Conservation (phyloP, 2,329 filamentous ascomycete species). For the Penicillium sp. region DNA sequence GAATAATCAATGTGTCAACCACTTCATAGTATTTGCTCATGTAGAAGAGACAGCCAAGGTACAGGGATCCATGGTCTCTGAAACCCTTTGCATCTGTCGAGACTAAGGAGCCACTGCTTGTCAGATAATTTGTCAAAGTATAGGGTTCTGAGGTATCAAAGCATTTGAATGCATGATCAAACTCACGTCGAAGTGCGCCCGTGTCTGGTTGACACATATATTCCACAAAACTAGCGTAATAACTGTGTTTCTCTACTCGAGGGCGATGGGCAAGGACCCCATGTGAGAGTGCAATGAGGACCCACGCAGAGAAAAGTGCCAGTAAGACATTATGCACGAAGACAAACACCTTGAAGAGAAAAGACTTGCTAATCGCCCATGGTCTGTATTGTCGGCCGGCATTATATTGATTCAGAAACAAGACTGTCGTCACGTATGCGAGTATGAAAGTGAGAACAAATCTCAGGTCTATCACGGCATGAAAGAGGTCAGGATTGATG, state of each 20-base stretch:
- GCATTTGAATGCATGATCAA: neutral
- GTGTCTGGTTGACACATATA: constrained; percentile 11
- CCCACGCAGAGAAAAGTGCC: constrained; percentile 14
- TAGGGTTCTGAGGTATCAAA: too few species aligned
- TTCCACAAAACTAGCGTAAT: constrained; percentile 6
- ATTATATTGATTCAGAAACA: constrained; percentile 14
- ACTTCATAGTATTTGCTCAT: constrained; percentile 19
- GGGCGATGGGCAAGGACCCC: neutral
- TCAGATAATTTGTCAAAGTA: neutral
- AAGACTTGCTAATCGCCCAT: constrained; percentile 10
- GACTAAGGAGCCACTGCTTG: neutral
- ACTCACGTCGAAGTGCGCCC: constrained; percentile 6
- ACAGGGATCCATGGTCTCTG: constrained; percentile 5
- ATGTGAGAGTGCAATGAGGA: neutral
- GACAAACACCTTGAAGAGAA: constrained; percentile 5
- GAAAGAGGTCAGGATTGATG: constrained; percentile 3
- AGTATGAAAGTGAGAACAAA: constrained; percentile 10
- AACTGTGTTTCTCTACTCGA: neutral
- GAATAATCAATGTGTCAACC: constrained; percentile 16
- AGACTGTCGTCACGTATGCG: constrained; percentile 8
- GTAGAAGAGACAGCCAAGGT: constrained; percentile 16
- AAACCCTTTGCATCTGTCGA: neutral
- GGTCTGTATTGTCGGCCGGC: constrained; percentile 7
- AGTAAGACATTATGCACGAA: constrained; percentile 9
- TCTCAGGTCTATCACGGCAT: constrained; percentile 1